Evolutionary conservation across 2,329 filamentous ascomycete species (phyloP).

Genomic region (Seiridium cupressi): DNA sequence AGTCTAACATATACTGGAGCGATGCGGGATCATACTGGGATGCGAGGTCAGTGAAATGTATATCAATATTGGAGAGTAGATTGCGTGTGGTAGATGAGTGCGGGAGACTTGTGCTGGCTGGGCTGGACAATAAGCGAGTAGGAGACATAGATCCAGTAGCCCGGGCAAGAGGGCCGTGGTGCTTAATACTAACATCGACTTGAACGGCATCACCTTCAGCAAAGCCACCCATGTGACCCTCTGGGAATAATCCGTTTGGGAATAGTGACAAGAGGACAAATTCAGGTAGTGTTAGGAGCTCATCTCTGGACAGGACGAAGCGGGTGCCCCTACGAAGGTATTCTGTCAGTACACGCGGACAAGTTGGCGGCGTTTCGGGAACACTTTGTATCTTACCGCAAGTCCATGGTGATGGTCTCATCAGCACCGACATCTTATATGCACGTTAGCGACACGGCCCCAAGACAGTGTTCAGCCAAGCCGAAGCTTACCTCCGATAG

Average conservation of each 20-base stretch:
- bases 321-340: constrained; percentile 69
- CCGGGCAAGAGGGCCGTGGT: constrained; percentile 20
- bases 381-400: constrained; percentile 62
- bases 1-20: constrained; percentile 98
- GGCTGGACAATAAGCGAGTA: constrained; percentile 14
- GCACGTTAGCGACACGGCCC: constrained; percentile 9
- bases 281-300: constrained; percentile 91
- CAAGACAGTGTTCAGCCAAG: not conserved
- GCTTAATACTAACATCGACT: constrained; percentile 77
- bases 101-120: constrained; percentile 14
- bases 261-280: constrained; percentile 98
- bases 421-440: constrained; percentile 74
- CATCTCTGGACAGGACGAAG: constrained; percentile 92
- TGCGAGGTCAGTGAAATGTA: constrained; percentile 40
- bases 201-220: constrained; percentile 92
- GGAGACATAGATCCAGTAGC: constrained; percentile 19
- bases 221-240: constrained; percentile 92
- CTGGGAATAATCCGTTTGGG: constrained; percentile 95
- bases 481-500: constrained; percentile 69
- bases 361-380: not conserved
- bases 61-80: constrained; percentile 35
- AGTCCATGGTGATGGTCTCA: constrained; percentile 91
- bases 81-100: constrained; percentile 26
- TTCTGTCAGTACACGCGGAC: not conserved
- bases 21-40: constrained; percentile 90